Evolutionary conservation across 2,329 filamentous ascomycete species (phyloP).

Genomic region (Aspergillus aculeatinus): DNA sequence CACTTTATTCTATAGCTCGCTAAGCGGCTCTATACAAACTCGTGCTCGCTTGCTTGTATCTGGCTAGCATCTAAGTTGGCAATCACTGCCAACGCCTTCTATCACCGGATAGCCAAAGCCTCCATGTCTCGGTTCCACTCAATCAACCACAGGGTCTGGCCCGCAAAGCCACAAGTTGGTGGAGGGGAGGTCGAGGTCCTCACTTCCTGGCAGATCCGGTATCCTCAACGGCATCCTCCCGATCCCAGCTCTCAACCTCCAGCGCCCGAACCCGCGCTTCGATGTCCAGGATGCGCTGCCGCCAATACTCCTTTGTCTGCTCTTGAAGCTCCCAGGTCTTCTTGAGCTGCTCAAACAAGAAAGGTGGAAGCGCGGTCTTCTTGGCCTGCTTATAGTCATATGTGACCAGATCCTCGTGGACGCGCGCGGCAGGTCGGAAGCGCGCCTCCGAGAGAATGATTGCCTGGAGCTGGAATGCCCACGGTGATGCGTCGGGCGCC

Average conservation of each 20-base stretch:
- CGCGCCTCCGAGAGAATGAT: constrained; percentile 73
- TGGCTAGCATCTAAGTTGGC: no score
- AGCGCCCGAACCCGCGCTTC: constrained; percentile 59
- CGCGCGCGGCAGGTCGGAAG: constrained; percentile 69
- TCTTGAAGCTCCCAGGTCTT: constrained; percentile 63
- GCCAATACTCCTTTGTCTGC: constrained; percentile 54
- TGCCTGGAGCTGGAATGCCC: constrained; percentile 51
- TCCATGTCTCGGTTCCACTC: no score
- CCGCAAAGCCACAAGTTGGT: neutral
- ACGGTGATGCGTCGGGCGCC: constrained; percentile 28
- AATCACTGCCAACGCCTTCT: no score
- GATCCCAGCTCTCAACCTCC: constrained; percentile 74
- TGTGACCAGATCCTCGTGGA: constrained; percentile 73
- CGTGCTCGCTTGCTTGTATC: no score
- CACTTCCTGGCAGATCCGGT: constrained; percentile 48
- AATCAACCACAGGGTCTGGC: neutral
- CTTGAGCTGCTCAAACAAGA: constrained; percentile 61
- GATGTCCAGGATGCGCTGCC: constrained; percentile 56
- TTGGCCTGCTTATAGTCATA: constrained; percentile 67
- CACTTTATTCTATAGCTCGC: neutral
- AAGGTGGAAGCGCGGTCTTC: constrained; percentile 58
- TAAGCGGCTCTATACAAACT: neutral
- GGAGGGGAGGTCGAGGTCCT: neutral
- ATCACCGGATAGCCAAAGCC: no score
- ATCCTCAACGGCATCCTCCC: constrained; percentile 69